These are phyloP conservation scores for Rugosomyces carneus DNA, from an alignment of 1,284 basidiomycete genomes.

Conservation along the genomic window DNA sequence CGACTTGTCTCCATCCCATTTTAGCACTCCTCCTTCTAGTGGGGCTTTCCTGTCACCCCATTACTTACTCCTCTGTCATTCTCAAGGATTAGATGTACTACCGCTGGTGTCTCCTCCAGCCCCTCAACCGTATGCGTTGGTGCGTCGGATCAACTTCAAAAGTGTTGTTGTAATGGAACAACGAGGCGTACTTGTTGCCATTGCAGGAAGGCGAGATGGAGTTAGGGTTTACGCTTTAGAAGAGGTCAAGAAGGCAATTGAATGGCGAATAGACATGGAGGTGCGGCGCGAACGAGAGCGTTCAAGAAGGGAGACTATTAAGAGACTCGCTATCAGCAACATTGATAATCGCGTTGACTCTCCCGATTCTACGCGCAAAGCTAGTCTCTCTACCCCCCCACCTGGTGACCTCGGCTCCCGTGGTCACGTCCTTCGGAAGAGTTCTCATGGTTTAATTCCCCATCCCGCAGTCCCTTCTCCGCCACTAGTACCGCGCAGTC, in stretches of 20 bases:
- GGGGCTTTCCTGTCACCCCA: slow-evolving; percentile 75
- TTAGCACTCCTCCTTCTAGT: slow-evolving; percentile 65
- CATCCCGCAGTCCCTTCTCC: slow-evolving; percentile 25
- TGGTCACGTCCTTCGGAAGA: slow-evolving; percentile 33
- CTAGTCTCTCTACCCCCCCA: slow-evolving; percentile 42
- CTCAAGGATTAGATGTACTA: slow-evolving; percentile 75
- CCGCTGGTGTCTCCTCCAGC: slow-evolving; percentile 67
- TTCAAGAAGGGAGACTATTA: slow-evolving; percentile 56
- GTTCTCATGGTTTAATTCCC: slow-evolving; percentile 28
- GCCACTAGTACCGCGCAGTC: slow-evolving; percentile 26
- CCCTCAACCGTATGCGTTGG: slow-evolving; percentile 69
- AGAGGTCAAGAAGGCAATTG: slow-evolving; percentile 74
- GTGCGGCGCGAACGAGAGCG: slow-evolving; percentile 65
- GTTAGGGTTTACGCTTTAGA: slow-evolving; percentile 81
- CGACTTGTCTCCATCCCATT: slow-evolving; percentile 67
- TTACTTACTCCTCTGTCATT: slow-evolving; percentile 75
- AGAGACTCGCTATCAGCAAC: slow-evolving; percentile 35
- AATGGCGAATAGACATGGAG: slow-evolving; percentile 81
- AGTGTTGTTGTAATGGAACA: slow-evolving; percentile 85
- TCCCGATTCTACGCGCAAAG: slow-evolving; percentile 34
- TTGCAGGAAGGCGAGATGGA: slow-evolving; percentile 75
- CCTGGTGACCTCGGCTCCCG: slow-evolving; percentile 27
- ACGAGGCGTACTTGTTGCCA: slow-evolving; percentile 76
- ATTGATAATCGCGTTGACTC: slow-evolving; percentile 28
- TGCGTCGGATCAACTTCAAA: slow-evolving; percentile 74